Evolutionary conservation across 257 asterid genomes (phyloP), one percentile per base, ranked within the genome.

Genomic region (Solanum boliviense): DNA sequence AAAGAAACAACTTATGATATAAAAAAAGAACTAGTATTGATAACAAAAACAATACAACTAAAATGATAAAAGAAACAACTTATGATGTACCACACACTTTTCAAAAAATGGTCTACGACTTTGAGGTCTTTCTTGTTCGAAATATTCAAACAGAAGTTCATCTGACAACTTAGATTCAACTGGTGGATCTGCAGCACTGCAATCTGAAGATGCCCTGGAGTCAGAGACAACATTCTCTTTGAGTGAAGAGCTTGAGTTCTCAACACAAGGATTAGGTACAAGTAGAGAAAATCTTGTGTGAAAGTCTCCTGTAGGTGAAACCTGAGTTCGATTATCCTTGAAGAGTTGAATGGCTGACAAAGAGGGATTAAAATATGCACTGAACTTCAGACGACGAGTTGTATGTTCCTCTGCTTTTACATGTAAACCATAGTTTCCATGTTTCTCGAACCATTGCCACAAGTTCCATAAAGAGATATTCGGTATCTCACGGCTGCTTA

Each of bases 371-470:
- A 89, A 89, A 84, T 87, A 89, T 46, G 89, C 89, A 65, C 71
- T n/a, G 21, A 87, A 89, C 58, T 62, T 79, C 36, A 84, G 60
- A 34, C 35, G 44, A 32, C 58, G 52, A 74, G 60, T 65, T 73
- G n/a, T 52, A 75, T 39, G 34, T 46, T 89, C 91, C 71, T 87
- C 86, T 10, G 87, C 75, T 75, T 36, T 84, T 87, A 89, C 88
- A 76, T 87, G 87, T 81, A 89, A 70, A 41, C 91, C 91, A 75
- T 71, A 89, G 81, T 62, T 85, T 9, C 88, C 91, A 27, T 48
- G 87, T 81, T 87, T 74, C 86, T 87, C 89, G 36, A 87, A 89
- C 91, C 91, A 89, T 67, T 86, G 73, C 91, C 89, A 89, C 78
- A 89, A 83, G 72, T 78, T 89, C 87, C 89, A 88, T 41, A 89